Percentiles rank a stretch among this genome's conserved stretches.
Conservation (phyloP, 495 filamentous ascomycete species). For the Podospora anserina region DNA sequence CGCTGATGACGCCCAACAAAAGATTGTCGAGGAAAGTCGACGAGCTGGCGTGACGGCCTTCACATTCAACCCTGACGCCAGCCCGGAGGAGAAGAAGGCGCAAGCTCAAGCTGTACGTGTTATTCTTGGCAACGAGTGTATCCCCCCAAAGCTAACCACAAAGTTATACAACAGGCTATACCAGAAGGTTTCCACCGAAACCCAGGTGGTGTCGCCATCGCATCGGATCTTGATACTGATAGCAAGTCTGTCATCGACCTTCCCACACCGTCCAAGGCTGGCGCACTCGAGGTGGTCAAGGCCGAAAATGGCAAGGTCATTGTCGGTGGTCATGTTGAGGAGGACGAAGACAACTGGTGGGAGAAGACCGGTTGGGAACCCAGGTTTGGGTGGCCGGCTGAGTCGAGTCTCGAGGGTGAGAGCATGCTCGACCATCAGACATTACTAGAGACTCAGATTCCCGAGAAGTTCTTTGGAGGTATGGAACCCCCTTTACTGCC, state of each 20-base stretch:
- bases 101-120: slow-evolving; percentile 70
- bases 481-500: slow-evolving; percentile 25
- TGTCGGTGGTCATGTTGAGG: slow-evolving; percentile 36
- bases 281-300: slow-evolving; percentile 48
- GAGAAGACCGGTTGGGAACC: slow-evolving; percentile 84
- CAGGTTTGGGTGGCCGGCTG: slow-evolving; percentile 63
- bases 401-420: slow-evolving; percentile 52
- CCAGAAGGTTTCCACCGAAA: slow-evolving; percentile 63
- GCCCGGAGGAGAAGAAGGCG: slow-evolving; percentile 76
- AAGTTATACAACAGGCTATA: slow-evolving; percentile 34
- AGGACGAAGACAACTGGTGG: slow-evolving; percentile 59
- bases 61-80: slow-evolving; percentile 84
- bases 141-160: slow-evolving; percentile 16
- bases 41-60: slow-evolving; percentile 74
- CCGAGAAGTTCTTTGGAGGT: slow-evolving; percentile 92
- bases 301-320: slow-evolving; percentile 18
- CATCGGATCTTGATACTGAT: slow-evolving; percentile 71
- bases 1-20: slow-evolving; percentile 66
- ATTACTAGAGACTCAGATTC: slow-evolving; percentile 75
- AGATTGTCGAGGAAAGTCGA: slow-evolving; percentile 69
- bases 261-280: slow-evolving; percentile 67
- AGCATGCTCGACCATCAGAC: slow-evolving; percentile 83
- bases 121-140: slow-evolving; percentile 10
- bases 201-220: slow-evolving; percentile 64
- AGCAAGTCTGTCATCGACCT: slow-evolving; percentile 72